Evolutionary conservation across 495 filamentous ascomycete genomes (phyloP).

Genomic region (Tuber umbilicatum): DNA sequence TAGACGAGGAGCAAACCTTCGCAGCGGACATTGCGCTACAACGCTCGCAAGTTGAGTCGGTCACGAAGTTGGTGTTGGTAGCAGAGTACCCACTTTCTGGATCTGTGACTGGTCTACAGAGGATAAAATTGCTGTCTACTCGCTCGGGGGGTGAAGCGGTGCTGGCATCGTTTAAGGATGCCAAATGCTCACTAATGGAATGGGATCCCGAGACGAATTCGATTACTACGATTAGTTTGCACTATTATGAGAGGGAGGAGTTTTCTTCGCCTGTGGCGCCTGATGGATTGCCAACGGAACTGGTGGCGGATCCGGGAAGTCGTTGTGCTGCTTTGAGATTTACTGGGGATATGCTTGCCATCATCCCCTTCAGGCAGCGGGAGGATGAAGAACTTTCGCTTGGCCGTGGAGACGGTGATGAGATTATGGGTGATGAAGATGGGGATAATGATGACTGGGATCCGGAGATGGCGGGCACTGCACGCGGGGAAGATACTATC

Average conservation of each 20-base stretch:
- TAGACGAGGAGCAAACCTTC: constrained; percentile 57
- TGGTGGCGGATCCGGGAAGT: constrained; percentile 84
- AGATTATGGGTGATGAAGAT: constrained; percentile 27
- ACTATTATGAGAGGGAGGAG: constrained; percentile 96
- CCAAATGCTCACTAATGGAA: constrained; percentile 84
- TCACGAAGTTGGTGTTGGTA: constrained; percentile 74
- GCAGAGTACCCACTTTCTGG: constrained; percentile 76
- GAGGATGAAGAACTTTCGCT: constrained; percentile 80
- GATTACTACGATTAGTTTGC: constrained; percentile 82
- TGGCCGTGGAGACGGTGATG: constrained; percentile 70
- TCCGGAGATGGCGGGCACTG: constrained; percentile 30
- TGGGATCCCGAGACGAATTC: constrained; percentile 78
- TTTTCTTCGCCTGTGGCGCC: constrained; percentile 52
- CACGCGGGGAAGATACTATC: constrained; percentile 36
- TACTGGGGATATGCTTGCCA: constrained; percentile 77
- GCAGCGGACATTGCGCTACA: constrained; percentile 52
- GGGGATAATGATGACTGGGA: constrained; percentile 41
- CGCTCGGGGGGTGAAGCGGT: constrained; percentile 81
- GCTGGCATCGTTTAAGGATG: constrained; percentile 76
- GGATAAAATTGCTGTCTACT: constrained; percentile 61
- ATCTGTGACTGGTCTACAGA: constrained; percentile 71
- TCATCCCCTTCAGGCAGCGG: constrained; percentile 79
- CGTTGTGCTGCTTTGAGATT: constrained; percentile 92
- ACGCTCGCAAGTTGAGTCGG: constrained; percentile 54
- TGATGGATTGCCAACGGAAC: constrained; percentile 70